These are phyloP conservation scores for Cordyceps cicadae DNA, from an alignment of 2,329 filamentous ascomycete genomes.

Conservation along the genomic window DNA sequence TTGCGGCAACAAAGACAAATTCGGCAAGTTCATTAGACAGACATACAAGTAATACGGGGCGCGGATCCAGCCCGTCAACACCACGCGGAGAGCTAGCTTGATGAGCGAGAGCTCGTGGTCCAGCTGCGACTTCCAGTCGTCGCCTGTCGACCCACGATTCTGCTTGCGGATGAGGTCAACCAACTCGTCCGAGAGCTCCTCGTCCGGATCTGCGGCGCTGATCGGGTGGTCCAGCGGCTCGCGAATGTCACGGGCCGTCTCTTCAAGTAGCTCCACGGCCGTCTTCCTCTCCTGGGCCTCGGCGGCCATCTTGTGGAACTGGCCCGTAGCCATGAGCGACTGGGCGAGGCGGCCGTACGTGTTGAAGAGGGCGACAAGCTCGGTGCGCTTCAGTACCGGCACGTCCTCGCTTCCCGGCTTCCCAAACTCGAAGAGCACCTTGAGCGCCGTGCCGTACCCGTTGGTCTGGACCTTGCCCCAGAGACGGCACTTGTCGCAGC, in stretches of 20 bases:
- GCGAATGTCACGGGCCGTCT: constrained; percentile 20
- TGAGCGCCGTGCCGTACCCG: constrained; percentile 89
- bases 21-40: not conserved
- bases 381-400: constrained; percentile 73
- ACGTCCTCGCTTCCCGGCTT: constrained; percentile 42
- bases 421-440: constrained; percentile 92
- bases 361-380: constrained; percentile 90
- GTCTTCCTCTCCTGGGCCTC: constrained; percentile 22
- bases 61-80: constrained; percentile 3
- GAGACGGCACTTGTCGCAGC: constrained; percentile 94
- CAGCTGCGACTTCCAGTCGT: not conserved
- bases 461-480: constrained; percentile 97
- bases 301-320: constrained; percentile 54
- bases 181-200: constrained; percentile 19
- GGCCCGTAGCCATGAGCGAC: constrained; percentile 64
- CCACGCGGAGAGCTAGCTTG: constrained; percentile 5
- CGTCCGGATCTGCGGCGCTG: constrained; percentile 17
- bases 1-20: not conserved
- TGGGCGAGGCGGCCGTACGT: constrained; percentile 82
- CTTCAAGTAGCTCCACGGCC: constrained; percentile 18
- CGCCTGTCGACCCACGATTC: not conserved
- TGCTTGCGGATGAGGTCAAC: constrained; percentile 5
- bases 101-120: constrained; percentile 4
- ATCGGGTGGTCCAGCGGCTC: constrained; percentile 16
- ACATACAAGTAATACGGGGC: constrained; percentile 4